Base-by-base conservation (phyloP, 2,329 filamentous ascomycete genomes). In the Mycosphaerella arachidis region DNA sequence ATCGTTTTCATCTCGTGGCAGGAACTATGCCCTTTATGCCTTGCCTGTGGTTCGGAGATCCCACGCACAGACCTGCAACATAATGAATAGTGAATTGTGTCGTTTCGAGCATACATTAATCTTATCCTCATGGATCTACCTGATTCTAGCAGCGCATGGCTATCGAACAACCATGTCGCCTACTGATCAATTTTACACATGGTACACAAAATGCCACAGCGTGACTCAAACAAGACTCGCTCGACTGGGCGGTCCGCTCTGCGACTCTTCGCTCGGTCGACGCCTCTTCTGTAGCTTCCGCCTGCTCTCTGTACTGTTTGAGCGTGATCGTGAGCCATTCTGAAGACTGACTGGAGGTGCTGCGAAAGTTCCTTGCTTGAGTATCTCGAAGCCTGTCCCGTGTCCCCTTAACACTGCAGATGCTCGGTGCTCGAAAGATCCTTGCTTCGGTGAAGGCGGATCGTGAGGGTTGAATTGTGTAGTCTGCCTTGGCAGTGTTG, bases 351-450 rank as follows among this genome's bases (percentile, higher is more conserved):
- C 54, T 1, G 70, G 71, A n/a, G 71, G 71, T 7, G 53, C 60
- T 16, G 66, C 62, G 27, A 75, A 61, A 7, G 72, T 69, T 20
- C 73, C 72, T 7, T 71, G 70, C 54, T 62, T 67, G 4, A 75
- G 61, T 27, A 75, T 71, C 29, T 74, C 72, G 53, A 74, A 75
- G 4, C 73, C 73, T 37, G 70, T 66, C 10, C 71, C 71, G 45
- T 70, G 67, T 6, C 71, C 71, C 31, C 71, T 67, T 7, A 73
- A n/a, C 33, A 72, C 63, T 55, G 66, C 48, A 5, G 70, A 67
- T 10, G 55, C 52, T 33, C 61, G 61, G 40, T 65, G 65, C 50
- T 71, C 69, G 45, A 71, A 70, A 0, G 68, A 68, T 4, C 51
- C n/a, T 8, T 63, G 63, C 6, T 20, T 53, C 12, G 58, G 48